Base-by-base conservation (phyloP, 2,329 filamentous ascomycete species). In the Fusarium luffae region DNA sequence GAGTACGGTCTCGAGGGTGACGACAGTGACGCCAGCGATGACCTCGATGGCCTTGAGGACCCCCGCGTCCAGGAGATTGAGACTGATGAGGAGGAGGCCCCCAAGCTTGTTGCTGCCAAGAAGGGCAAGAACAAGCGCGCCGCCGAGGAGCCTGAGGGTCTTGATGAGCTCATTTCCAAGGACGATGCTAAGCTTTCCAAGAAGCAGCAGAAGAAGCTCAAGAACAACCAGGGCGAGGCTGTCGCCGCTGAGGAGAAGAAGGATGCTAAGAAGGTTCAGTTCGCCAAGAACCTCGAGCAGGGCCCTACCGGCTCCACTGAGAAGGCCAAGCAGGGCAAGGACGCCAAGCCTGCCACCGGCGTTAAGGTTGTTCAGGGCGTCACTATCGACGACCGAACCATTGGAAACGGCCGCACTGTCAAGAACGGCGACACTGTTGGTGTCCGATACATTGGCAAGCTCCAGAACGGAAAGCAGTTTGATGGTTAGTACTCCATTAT, bases 401-500 rank as follows among this genome's bases (percentile, higher is more conserved):
- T 93, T 69, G 96, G 96, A 64, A 89, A 88, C 71, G 96, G 96
- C 74, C 90, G 92, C 69, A 89, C 88, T 59, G 94, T 91, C 69
- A 98, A 98, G 91, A 91, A 90, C 77, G 95, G 96, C 70, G 92
- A 97, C 85, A 92, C 89, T 73, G 91, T 99, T 68, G 90, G 93
- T 77, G 96, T 99, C 89, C 90, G 96, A 78, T 99, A 99, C 85
- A 98, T 99, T 76, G 96, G 96, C 82, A 99, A 99, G 88, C 92
- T 96, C 68, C 88, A 91, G 78, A 92, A 97, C 82, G 94, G 94
- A 82, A 97, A 98, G 85, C 90, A 97, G 74, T 99, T 99, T 78
- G 95, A 98, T 83, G 88, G 92, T 94, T 84, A 86, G 91, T 88
- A 37, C 47, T n/a, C 14, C 4, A 42, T 19, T 21, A 18, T 14